Base-by-base conservation (phyloP, 306 rosid species). In the Calophaca sinica region DNA sequence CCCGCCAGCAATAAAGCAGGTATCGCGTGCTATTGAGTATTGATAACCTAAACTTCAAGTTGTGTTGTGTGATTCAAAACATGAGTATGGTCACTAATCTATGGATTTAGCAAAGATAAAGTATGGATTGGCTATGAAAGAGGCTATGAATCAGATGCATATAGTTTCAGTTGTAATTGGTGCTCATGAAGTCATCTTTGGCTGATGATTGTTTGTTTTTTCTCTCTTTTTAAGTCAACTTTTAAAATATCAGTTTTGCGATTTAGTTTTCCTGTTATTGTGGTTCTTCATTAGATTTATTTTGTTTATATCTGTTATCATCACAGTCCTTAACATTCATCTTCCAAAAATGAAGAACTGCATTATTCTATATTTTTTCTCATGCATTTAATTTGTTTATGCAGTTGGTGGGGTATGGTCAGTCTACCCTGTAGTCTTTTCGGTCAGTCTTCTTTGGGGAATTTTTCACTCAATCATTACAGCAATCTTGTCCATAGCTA, bases 361-460 rank as follows among this genome's bases (percentile, higher is more conserved):
- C 26, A 20, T 20, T 20, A 20, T 20, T 20, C 26, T 20, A 20
- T 20, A 20, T 20, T 20, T 52, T 76, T 75, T 85, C 63, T 35
- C 53, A 42, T 70, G 55, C 60, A 45, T 35, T 46, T 69, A 7
- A 32, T 59, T 63, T 74, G 32, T 38, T 58, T 52, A 10, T 84
- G 89, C 96, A 94, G 99, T 92, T 85, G 99, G 96, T 69, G 99
- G 99, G 46, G 85, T 90, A 57, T 94, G 97, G 97, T 89, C 96
- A 2, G 9, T 87, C 33, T 83, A 82, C 81, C 99, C 97, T 39
- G 51, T 78, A 52, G 53, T 90, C 87, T 90, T 94, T 70, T 79
- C 96, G 20, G 13, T 87, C 83, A 87, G 93, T 81, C 77, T 81
- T 82, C 78, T 81, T 15, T 77, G 45, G 64, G 97, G 97, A 77